A percentile compares a stretch with the other conserved stretches of the same genome.
phyloP scores from a whole-genome alignment of 108 stramenopile species.

The Nannochloropsis salina region DNA sequence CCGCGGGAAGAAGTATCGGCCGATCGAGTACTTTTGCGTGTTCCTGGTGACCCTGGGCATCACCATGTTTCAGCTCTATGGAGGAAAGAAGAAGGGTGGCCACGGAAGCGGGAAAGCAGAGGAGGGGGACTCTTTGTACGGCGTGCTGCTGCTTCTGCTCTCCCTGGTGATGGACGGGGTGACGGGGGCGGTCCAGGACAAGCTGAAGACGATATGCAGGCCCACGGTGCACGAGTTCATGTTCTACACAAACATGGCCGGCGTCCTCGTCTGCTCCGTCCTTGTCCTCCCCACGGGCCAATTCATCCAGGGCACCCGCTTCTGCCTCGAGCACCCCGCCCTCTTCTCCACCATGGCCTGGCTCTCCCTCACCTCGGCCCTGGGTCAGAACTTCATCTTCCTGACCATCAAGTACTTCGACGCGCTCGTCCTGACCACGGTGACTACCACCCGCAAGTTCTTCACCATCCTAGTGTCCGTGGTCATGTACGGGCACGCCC shows the following conservation, averaged over 20 bases:
- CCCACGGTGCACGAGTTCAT: constrained; percentile 74
- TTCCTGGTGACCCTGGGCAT: constrained; percentile 46
- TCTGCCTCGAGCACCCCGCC: constrained; percentile 63
- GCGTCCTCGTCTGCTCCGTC: constrained; percentile 57
- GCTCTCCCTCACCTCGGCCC: constrained; percentile 81
- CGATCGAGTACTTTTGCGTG: constrained; percentile 42
- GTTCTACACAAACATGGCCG: constrained; percentile 75
- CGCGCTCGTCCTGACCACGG: constrained; percentile 85
- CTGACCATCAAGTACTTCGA: constrained; percentile 96
- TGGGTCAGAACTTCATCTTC: constrained; percentile 98
- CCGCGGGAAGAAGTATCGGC: constrained; percentile 45
- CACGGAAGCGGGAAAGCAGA: not conserved
- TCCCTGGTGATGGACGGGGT: constrained; percentile 50
- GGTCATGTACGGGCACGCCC: constrained; percentile 75
- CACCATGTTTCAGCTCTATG: constrained; percentile 26
- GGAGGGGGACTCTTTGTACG: constrained; percentile 29
- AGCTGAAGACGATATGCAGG: constrained; percentile 58
- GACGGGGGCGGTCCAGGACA: constrained; percentile 52
- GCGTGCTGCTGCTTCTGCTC: constrained; percentile 32
- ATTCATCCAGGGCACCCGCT: constrained; percentile 55
- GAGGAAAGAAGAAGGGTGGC: not conserved
- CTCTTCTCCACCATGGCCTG: constrained; percentile 73
- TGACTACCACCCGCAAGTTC: constrained; percentile 97
- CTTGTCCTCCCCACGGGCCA: constrained; percentile 60
- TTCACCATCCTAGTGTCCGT: constrained; percentile 87